Base-by-base conservation (phyloP, 106 monocot species). In the Dendrobium catenatum region DNA sequence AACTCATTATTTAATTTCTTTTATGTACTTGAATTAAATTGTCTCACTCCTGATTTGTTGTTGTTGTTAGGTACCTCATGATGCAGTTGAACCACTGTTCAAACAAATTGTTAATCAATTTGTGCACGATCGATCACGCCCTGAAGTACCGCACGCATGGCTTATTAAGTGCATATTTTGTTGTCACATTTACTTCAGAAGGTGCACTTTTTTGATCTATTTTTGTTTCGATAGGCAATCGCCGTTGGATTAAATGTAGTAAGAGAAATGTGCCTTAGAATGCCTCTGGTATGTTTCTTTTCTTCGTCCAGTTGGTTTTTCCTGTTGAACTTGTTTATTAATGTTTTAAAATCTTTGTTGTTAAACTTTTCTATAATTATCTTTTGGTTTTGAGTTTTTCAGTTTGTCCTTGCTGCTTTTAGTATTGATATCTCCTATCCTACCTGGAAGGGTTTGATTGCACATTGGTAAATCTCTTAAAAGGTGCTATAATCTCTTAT, bases 1-100 rank as follows among this genome's bases (percentile, higher is more conserved):
- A n/a, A 8, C n/a, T 61, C n/a, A 61, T 61, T 61, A n/a, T 61
- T 61, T 61, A 61, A n/a, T 22, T 61, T 5, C 1, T 61, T 22
- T 61, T n/a, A n/a, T 61, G 22, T 22, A 22, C n/a, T 22, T 61
- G 5, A 61, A 61, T 61, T 61, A 22, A 61, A 61, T n/a, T 3
- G 61, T 61, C n/a, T 61, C 47, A 22, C 4, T 61, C 20, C n/a
- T 61, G 51, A n/a, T 68, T 68, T 37, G 9, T 15, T 70, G 37
- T 70, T 37, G 67, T 49, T 47, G 44, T 78, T 72, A 97, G 97
- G 94, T 94, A n/a, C 94, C 97, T 59, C 94, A 94, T 70, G 94
- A 94, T 92, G 97, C 94, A n/a, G 97, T 97, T 79, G 94, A 97
- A 84, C 97, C 97, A 81, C 79, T 97, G 40, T 97, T 97, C 79